A percentile compares a stretch with the other conserved stretches of the same genome.
phyloP scores from a whole-genome alignment of 23 red algal species.

The Agarophyton chilense region DNA sequence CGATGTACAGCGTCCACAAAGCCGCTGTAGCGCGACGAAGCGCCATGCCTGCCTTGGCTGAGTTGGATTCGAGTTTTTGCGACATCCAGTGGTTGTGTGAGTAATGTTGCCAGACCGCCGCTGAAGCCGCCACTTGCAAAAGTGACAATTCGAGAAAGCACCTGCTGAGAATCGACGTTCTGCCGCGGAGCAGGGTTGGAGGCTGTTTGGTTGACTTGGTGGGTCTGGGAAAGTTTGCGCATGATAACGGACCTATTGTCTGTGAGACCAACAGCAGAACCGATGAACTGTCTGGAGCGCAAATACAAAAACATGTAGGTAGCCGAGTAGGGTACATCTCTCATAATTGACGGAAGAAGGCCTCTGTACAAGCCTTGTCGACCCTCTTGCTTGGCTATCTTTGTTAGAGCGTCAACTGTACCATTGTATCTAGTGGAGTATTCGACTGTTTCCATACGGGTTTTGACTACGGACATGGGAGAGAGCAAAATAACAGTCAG shows the following conservation, averaged over 20 bases:
- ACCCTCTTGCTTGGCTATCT: slow-evolving; percentile 77
- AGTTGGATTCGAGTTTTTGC: slow-evolving; percentile 98
- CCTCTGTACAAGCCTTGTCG: slow-evolving; percentile 83
- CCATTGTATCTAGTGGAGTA: slow-evolving; percentile 66
- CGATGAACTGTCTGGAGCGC: slow-evolving; percentile 65
- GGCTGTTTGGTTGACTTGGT: slow-evolving; percentile 20
- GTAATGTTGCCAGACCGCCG: slow-evolving; percentile 87
- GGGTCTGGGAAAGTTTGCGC: slow-evolving; percentile 24
- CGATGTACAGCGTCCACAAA: slow-evolving; percentile 27
- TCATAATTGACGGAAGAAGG: slow-evolving; percentile 80
- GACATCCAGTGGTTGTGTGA: slow-evolving; percentile 97
- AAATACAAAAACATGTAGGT: slow-evolving; percentile 95
- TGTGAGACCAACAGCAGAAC: slow-evolving; percentile 22
- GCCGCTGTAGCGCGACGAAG: slow-evolving; percentile 42
- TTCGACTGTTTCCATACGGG: slow-evolving; percentile 91
- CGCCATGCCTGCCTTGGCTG: not conserved
- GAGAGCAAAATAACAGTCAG: slow-evolving; percentile 81
- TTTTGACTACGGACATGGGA: slow-evolving; percentile 93
- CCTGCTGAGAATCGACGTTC: slow-evolving; percentile 20
- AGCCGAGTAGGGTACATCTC: slow-evolving; percentile 95
- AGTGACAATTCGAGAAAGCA: slow-evolving; percentile 58
- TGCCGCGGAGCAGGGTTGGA: not conserved
- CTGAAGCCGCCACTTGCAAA: slow-evolving; percentile 83
- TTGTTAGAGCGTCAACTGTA: slow-evolving; percentile 66
- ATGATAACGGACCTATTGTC: slow-evolving; percentile 50